Conservation (phyloP, 1,139 yeast species). For the Yamadazyma dendronema region DNA sequence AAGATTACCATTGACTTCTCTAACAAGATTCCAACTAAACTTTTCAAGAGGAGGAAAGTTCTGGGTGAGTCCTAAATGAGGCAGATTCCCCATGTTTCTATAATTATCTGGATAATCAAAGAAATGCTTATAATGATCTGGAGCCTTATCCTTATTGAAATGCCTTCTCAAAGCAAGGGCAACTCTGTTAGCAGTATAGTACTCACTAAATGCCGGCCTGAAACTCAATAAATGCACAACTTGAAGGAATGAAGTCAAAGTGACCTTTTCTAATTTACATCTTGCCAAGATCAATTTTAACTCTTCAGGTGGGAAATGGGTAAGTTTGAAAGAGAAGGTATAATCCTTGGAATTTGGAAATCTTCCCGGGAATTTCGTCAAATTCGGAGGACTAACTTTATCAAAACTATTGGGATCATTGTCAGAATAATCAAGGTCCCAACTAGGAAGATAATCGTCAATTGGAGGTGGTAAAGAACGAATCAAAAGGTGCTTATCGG, state of each 20-base stretch:
- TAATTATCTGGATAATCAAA: conserved; percentile 18
- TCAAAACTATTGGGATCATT: conserved; percentile 26
- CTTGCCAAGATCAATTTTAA: conserved; percentile 22
- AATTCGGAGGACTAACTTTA: conserved; percentile 23
- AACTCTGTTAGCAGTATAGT: conserved; percentile 25
- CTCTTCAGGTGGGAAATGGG: conserved; percentile 28
- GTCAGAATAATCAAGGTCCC: conserved; percentile 24
- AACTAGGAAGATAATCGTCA: conserved; percentile 26
- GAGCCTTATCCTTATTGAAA: conserved; percentile 17
- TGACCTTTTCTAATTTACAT: conserved; percentile 31
- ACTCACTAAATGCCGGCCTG: conserved; percentile 27
- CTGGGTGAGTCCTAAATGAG: conserved; percentile 33
- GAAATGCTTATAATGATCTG: conserved; percentile 18
- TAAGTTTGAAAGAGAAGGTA: conserved; percentile 29
- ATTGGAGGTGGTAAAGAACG: conserved; percentile 36
- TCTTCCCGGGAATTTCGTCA: conserved; percentile 36
- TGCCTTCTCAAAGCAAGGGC: conserved; percentile 39
- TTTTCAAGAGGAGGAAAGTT: conserved; percentile 28
- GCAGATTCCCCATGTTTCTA: conserved; percentile 33
- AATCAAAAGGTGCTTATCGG: conserved; percentile 20
- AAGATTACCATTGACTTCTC: conserved; percentile 22
- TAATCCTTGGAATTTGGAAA: conserved; percentile 20
- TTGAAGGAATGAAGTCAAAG: conserved; percentile 36
- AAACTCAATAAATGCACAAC: conserved; percentile 26
- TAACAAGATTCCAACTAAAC: conserved; percentile 38